A percentile compares a stretch with the other conserved stretches of the same genome.
These are phyloP conservation scores for Ophiocordyceps sinensis DNA, from an alignment of 2,329 filamentous ascomycete species.

Conservation along the genomic window DNA sequence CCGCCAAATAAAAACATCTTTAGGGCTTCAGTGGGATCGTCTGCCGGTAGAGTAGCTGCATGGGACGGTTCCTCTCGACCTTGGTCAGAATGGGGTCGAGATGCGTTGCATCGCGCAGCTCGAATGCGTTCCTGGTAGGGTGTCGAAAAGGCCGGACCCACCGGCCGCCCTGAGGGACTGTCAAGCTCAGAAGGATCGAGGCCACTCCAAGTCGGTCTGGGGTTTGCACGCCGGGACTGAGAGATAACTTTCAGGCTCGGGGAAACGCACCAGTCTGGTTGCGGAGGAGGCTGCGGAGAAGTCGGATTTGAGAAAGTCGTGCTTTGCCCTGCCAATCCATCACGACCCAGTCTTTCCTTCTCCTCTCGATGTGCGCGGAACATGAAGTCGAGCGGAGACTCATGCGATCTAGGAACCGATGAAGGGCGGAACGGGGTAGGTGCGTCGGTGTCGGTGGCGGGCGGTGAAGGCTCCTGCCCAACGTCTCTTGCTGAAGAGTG, in stretches of 20 bases:
- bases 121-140: constrained; percentile 48
- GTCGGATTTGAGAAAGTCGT: not conserved
- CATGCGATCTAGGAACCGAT: constrained; percentile 22
- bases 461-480: constrained; percentile 31
- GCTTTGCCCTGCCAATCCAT: constrained; percentile 25
- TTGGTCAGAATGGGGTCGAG: constrained; percentile 7
- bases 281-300: constrained; percentile 34
- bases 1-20: constrained; percentile 42
- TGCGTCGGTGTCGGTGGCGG: constrained; percentile 37
- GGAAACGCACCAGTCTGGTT: constrained; percentile 12
- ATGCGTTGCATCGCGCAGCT: constrained; percentile 29
- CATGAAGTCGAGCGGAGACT: constrained; percentile 78
- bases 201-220: constrained; percentile 9
- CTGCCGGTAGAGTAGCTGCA: constrained; percentile 3
- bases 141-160: constrained; percentile 55
- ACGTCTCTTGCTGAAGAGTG: constrained; percentile 20
- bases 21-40: constrained; percentile 31
- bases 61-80: constrained; percentile 4
- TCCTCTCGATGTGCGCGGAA: constrained; percentile 79
- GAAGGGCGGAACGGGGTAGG: constrained; percentile 27
- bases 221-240: constrained; percentile 11
- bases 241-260: constrained; percentile 10
- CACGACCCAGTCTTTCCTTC: constrained; percentile 44
- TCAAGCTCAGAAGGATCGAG: constrained; percentile 43
- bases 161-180: constrained; percentile 35